Base-by-base conservation (phyloP, 371 early-diverging fungal species). In the Mucor ambiguus region DNA sequence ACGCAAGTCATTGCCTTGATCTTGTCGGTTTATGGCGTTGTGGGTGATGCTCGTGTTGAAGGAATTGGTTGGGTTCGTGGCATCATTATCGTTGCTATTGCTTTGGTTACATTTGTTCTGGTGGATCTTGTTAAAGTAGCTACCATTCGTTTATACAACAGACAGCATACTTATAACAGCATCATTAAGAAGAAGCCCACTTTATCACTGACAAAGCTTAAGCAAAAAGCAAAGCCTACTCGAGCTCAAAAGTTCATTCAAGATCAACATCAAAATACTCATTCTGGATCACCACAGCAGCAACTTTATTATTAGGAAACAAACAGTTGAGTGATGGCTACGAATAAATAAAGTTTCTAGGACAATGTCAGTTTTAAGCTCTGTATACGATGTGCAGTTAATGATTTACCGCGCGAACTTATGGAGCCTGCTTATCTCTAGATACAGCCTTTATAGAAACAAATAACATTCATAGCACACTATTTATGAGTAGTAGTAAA, bases 1-100 rank as follows among this genome's bases (percentile, higher is more conserved):
- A 97, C 96, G 9, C 97, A 97, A 82, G 85, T 96, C 49, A 85
- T 97, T 79, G 97, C 97, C 57, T 83, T 93, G 78, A 70, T 96
- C 61, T 89, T 96, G 66, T 91, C 95, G 37, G 87, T 94, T 35
- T 91, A 90, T 74, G 95, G 95, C 24, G 73, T 70, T 55, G 71
- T 68, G 11, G 41, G 60, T 8, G 58, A 61, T 14, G 55, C 64
- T 9, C 76, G 70, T 44, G 64, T 84, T 74, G 77, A 68, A 72
- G 56, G 85, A 74, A 69, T 85, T 75, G 81, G 90, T 33, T 74
- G 81, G 77, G 69, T 81, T 64, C 68, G 76, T 74, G 91, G 90
- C 8, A 52, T 87, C 32, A 80, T 84, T 8, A 83, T 92, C 33
- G 68, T 91, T 60, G 88, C 82, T 14, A 78, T 92, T 54, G n/a